Conservation (phyloP, 2,329 filamentous ascomycete species). For the Colletotrichum sp. region DNA sequence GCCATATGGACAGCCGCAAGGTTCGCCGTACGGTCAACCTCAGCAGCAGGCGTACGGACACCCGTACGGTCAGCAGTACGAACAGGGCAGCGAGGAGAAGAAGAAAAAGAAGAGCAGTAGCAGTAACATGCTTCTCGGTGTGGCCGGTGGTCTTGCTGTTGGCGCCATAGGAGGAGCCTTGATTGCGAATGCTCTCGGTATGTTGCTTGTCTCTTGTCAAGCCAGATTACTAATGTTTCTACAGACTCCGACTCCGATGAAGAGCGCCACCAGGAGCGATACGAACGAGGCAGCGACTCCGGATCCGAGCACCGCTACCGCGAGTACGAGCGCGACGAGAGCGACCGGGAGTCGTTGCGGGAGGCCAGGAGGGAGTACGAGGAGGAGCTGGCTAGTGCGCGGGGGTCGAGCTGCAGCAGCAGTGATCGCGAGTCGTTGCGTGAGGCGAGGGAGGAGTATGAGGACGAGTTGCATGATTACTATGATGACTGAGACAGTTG, state of each 20-base stretch:
- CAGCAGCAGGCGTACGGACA: background rate
- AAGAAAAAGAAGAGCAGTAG: slow-evolving; percentile 46
- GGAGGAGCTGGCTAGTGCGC: slow-evolving; percentile 28
- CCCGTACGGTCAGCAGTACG: background rate
- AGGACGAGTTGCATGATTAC: slow-evolving; percentile 42
- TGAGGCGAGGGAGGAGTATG: slow-evolving; percentile 55
- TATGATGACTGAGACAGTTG: background rate
- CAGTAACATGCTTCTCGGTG: slow-evolving; percentile 58
- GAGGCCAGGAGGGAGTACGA: slow-evolving; percentile 34
- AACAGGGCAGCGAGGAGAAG: slow-evolving; percentile 11
- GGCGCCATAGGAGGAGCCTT: slow-evolving; percentile 63
- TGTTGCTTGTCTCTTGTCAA: slow-evolving; percentile 23
- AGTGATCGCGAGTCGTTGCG: slow-evolving; percentile 47
- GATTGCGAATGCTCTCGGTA: slow-evolving; percentile 61
- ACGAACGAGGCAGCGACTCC: background rate
- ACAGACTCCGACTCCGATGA: slow-evolving; percentile 1
- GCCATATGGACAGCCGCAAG: background rate
- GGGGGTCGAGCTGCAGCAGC: slow-evolving; percentile 32
- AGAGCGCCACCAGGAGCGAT: background rate
- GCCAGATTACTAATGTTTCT: rapidly evolving
- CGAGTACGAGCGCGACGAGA: background rate
- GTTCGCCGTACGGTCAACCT: background rate
- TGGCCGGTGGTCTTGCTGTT: slow-evolving; percentile 60
- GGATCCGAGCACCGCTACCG: slow-evolving; percentile 16
- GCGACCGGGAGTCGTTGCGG: slow-evolving; percentile 33